phyloP scores from a whole-genome alignment of 371 early-diverging fungal genomes.

The Entomophthora muscae region DNA sequence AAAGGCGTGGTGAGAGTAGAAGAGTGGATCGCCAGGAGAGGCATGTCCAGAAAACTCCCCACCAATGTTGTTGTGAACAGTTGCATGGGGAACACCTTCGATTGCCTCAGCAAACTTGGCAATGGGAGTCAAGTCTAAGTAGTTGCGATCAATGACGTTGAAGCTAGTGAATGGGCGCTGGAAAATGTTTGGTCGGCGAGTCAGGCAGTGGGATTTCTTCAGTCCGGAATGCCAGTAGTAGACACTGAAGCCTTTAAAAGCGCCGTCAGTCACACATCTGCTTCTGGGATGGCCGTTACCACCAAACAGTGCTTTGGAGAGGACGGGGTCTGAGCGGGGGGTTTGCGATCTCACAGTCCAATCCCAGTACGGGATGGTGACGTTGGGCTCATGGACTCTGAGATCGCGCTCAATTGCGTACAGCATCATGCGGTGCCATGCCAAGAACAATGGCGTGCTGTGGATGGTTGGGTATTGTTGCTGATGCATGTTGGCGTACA shows the following conservation, averaged over 20 bases:
- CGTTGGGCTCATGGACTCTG: background rate
- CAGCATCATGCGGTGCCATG: slow-evolving; percentile 3
- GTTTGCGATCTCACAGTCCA: background rate
- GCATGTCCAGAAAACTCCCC: slow-evolving; percentile 12
- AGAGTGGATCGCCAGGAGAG: background rate
- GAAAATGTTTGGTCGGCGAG: background rate
- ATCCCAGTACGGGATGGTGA: slow-evolving; percentile 6
- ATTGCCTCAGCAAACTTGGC: slow-evolving; percentile 8
- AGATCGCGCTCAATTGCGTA: background rate
- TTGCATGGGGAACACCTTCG: slow-evolving; percentile 26
- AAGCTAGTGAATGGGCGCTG: background rate
- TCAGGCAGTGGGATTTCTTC: background rate
- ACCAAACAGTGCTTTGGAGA: background rate
- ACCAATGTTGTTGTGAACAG: slow-evolving; percentile 25
- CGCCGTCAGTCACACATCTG: background rate
- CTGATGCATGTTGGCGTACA: background rate
- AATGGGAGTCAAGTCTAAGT: background rate
- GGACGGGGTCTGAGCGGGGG: background rate
- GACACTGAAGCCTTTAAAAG: background rate
- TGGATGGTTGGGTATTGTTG: background rate
- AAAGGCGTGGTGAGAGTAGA: slow-evolving; percentile 7
- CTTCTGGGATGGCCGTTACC: background rate
- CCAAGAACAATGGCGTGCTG: background rate
- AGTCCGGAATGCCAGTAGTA: background rate
- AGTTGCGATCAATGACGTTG: background rate